A percentile compares a stretch with the other conserved stretches of the same genome.
These are phyloP conservation scores for Apiotrichum sp. DNA, from an alignment of 1,284 basidiomycete genomes.

Conservation along the genomic window DNA sequence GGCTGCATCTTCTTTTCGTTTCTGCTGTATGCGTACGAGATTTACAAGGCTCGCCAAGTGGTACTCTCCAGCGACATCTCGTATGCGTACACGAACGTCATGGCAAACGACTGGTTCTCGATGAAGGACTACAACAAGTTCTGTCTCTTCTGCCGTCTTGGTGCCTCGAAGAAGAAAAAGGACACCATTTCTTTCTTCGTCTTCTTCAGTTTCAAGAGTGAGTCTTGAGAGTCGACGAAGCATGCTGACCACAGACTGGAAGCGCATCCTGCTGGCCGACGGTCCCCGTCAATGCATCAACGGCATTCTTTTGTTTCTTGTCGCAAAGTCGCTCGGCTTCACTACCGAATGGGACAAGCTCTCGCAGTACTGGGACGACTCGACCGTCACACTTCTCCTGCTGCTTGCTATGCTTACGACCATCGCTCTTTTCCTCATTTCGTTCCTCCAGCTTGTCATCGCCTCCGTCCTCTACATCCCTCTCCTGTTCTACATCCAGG, in stretches of 20 bases:
- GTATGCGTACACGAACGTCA: constrained; percentile 92
- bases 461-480: constrained; percentile 89
- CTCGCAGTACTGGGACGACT: constrained; percentile 21
- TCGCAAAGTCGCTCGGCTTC: constrained; percentile 59
- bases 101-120: constrained; percentile 93
- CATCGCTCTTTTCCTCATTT: constrained; percentile 77
- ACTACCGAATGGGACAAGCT: constrained; percentile 49
- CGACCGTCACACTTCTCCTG: constrained; percentile 60
- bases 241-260: constrained; percentile 66
- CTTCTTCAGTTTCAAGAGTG: constrained; percentile 98
- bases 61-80: constrained; percentile 92
- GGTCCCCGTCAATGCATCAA: constrained; percentile 98
- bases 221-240: constrained; percentile 28
- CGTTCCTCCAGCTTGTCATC: constrained; percentile 69
- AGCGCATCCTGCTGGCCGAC: constrained; percentile 85
- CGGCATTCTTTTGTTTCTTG: constrained; percentile 83
- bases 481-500: constrained; percentile 87
- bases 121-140: constrained; percentile 92
- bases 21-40: constrained; percentile 84
- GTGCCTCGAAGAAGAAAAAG: constrained; percentile 88
- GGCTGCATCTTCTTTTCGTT: constrained; percentile 98
- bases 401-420: constrained; percentile 87
- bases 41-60: constrained; percentile 85
- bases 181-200: constrained; percentile 98
- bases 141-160: constrained; percentile 96